Conservation (phyloP, 2,329 filamentous ascomycete genomes). For the Ophiostoma himal-ulmi region DNA sequence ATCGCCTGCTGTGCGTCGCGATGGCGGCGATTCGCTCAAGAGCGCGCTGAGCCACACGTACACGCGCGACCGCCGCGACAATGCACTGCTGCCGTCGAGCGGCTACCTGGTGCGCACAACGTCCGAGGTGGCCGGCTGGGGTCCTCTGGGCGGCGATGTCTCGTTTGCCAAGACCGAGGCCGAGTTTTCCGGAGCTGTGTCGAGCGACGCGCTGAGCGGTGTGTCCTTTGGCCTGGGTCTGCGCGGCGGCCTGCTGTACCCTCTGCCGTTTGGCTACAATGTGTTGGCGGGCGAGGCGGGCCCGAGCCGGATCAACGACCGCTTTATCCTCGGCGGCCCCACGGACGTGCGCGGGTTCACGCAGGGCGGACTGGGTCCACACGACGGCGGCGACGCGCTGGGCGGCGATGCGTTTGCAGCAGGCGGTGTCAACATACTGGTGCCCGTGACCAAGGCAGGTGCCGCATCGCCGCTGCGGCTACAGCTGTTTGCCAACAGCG, state of each 20-base stretch:
- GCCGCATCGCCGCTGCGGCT: conserved; percentile 78
- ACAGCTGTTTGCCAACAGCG: conserved; percentile 87
- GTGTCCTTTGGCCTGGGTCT: conserved; percentile 78
- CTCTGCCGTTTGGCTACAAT: conserved; percentile 60
- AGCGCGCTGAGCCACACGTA: conserved; percentile 38
- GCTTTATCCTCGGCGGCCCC: conserved; percentile 89
- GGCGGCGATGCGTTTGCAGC: conserved; percentile 91
- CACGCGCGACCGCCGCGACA: conserved; percentile 67
- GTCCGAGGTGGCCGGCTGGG: conserved; percentile 81
- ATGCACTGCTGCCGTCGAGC: conserved; percentile 72
- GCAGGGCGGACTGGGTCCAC: conserved; percentile 79
- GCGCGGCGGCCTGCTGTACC: conserved; percentile 75
- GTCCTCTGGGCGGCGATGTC: conserved; percentile 78
- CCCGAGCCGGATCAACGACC: conserved; percentile 81
- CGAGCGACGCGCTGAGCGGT: conserved; percentile 59
- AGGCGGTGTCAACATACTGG: conserved; percentile 74
- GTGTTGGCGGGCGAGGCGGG: conserved; percentile 46
- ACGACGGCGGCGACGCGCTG: conserved; percentile 76
- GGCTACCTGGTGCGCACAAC: conserved; percentile 76
- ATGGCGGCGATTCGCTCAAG: conserved; percentile 71
- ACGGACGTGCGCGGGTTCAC: conserved; percentile 94
- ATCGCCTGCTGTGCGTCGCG: conserved; percentile 71
- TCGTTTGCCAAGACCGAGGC: conserved; percentile 91
- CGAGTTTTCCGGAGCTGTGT: conserved; percentile 70
- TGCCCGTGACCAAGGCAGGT: conserved; percentile 77